Base-by-base conservation (phyloP, 768 basidiomycete species). In the Sporobolomyces phaffii region DNA sequence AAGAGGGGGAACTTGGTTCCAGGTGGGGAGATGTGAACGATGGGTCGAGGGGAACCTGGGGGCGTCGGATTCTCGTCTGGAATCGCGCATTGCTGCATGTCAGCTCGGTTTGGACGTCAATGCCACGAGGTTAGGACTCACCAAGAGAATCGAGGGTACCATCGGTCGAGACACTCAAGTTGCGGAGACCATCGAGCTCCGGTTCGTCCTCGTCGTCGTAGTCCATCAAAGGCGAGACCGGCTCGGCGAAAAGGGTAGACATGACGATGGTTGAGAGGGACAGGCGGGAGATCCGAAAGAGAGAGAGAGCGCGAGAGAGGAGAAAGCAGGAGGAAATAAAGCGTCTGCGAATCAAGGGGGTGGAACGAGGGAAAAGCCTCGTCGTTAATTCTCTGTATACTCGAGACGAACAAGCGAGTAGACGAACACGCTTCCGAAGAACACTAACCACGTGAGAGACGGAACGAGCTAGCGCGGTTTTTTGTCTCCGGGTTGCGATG, bases 51-150 rank as follows among this genome's bases (percentile, higher is more conserved):
- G 22, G 68, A 69, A 6, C 60, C 51, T 3, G 68, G 68, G 11
- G 68, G 68, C 5, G 68, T 69, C 29, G 68, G 68, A 17, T 58
- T 69, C 59, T 69, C 68, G 53, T 69, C 68, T 69, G 58, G 10
- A 28, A 40, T 8, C 2, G 1, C 1, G n/a, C 10, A 38, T 17
- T 26, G 13, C n/a, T n/a, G n/a, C 22, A 36, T 26, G 33, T 33
- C 51, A 33, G 14, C n/a, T n/a, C n/a, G n/a, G n/a, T n/a, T n/a
- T n/a, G n/a, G n/a, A 5, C 51, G n/a, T 10, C 51, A 36, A 33
- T 18, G 11, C 51, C 5, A 13, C 5, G 9, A 52, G 24, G 24
- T 20, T 14, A 14, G 9, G 26, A 60, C 68, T 44, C 36, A 24
- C 57, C 62, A 57, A 69, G 68, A 64, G 28, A 17, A 56, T 69